Evolutionary conservation across 1,284 basidiomycete species (phyloP).

Genomic region (Microbotryum scabiosae): DNA sequence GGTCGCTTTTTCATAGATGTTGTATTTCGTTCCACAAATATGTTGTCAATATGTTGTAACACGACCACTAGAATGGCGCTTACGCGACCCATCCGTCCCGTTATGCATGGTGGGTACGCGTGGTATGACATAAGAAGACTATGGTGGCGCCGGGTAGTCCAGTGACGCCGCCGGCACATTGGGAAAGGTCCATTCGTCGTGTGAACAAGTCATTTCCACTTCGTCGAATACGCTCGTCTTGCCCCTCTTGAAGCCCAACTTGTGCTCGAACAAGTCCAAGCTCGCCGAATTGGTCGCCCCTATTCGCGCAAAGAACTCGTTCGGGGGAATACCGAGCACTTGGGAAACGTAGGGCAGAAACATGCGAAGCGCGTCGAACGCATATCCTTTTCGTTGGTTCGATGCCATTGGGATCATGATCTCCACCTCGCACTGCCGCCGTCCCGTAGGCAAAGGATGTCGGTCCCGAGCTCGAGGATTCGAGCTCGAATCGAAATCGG

Average conservation of each 20-base stretch:
- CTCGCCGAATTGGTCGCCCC: conserved; percentile 50
- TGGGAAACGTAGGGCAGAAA: conserved; percentile 37
- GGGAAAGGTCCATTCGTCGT: too few relatives aligned
- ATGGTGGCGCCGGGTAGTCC: too few relatives aligned
- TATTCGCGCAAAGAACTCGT: conserved; percentile 51
- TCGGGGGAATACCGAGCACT: conserved; percentile 17
- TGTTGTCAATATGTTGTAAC: too few relatives aligned
- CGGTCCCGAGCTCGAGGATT: background rate
- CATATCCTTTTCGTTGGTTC: conserved; percentile 52
- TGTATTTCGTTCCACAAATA: too few relatives aligned
- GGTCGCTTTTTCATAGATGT: too few relatives aligned
- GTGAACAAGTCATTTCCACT: conserved; percentile 51
- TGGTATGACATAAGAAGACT: too few relatives aligned
- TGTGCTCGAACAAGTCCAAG: conserved; percentile 53
- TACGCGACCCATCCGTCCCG: too few relatives aligned
- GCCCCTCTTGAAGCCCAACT: conserved; percentile 58
- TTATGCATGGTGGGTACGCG: too few relatives aligned
- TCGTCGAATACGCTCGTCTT: conserved; percentile 65
- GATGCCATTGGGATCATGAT: conserved; percentile 71
- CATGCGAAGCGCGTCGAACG: conserved; percentile 37
- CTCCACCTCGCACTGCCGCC: conserved; percentile 53
- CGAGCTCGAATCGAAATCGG: conserved; percentile 43
- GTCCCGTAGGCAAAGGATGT: conserved; percentile 41
- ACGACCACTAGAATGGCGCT: too few relatives aligned
- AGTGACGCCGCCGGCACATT: too few relatives aligned